Base-by-base conservation (phyloP, 371 early-diverging fungal species). In the Actinomucor elegans region DNA sequence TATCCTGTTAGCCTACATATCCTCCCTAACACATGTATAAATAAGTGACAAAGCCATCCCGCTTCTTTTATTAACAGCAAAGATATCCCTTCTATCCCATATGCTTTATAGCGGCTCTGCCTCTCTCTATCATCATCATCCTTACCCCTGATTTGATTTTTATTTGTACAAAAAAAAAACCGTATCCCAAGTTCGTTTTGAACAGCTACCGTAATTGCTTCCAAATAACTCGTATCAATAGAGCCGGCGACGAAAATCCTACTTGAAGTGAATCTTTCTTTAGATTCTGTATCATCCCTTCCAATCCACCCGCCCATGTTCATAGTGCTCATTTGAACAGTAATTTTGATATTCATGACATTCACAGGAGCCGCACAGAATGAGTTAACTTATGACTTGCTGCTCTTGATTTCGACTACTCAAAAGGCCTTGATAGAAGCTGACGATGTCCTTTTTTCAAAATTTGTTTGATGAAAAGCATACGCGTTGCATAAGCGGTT, bases 221-320 rank as follows among this genome's bases (percentile, higher is more conserved):
- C 72, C 71, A 77, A 48, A 75, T 73, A 65, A 81, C 84, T 12
- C 77, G 69, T 48, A 75, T 73, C 37, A 74, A 76, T 60, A 81
- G 80, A 65, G 55, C 78, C 31, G 75, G 67, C 15, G 84, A 80
- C 64, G 70, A 76, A 45, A 61, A 62, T 28, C 67, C 84, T 0
- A 62, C 64, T 27, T 83, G 84, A 81, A 80, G 81, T 66, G 80
- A 83, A 60, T 55, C 76, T 44, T 81, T 84, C 49, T 61, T 84
- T 48, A 81, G 80, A 57, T 84, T 84, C 59, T 73, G 75, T 43
- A 80, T 81, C 24, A 81, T 84, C 40, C 81, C 84, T 42, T 66
- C 81, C 48, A 74, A 73, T 55, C 80, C 75, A 51, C 65, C 76
- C 24, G 73, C 79, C 49, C 66, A 75, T 24, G 69, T 77, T 18